A percentile compares a stretch with the other conserved stretches of the same genome.
Conservation (phyloP, 345 rosid genomes). For the Eucalyptus cladocalyx region DNA sequence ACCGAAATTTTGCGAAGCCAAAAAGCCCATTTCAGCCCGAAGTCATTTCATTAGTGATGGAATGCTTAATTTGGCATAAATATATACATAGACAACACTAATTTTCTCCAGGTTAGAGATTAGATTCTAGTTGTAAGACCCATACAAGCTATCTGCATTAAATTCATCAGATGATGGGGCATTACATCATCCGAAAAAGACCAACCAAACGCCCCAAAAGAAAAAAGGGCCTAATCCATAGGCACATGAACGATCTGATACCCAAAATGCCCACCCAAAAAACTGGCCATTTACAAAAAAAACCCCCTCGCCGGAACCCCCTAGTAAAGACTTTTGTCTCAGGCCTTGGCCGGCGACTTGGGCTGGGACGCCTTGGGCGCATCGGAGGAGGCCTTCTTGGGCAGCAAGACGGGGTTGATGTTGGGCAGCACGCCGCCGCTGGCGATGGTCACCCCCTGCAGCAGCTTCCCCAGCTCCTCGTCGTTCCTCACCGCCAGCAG, state of each 20-base stretch:
- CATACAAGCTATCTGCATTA: background rate
- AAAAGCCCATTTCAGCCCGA: background rate
- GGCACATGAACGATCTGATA: background rate
- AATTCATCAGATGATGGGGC: background rate
- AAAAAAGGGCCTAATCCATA: background rate
- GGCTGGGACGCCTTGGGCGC: conserved; percentile 14
- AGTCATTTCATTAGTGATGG: background rate
- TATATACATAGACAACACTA: background rate
- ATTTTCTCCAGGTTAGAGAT: background rate
- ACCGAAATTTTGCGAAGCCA: background rate
- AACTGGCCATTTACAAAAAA: background rate
- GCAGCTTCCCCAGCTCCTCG: background rate
- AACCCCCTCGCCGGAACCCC: background rate
- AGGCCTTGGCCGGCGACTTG: conserved; percentile 39
- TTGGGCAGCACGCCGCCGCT: conserved; percentile 51
- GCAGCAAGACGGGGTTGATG: conserved; percentile 52
- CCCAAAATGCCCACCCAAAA: background rate
- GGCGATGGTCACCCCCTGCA: background rate
- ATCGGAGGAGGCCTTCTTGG: conserved; percentile 34
- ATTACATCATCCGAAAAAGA: background rate
- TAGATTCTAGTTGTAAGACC: background rate
- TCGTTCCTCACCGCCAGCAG: conserved; percentile 1
- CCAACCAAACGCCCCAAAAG: background rate
- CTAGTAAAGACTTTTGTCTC: background rate
- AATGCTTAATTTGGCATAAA: background rate